These are phyloP conservation scores for Eragrostis curvula DNA, from an alignment of 176 grass and related monocot genomes.

Conservation along the genomic window DNA sequence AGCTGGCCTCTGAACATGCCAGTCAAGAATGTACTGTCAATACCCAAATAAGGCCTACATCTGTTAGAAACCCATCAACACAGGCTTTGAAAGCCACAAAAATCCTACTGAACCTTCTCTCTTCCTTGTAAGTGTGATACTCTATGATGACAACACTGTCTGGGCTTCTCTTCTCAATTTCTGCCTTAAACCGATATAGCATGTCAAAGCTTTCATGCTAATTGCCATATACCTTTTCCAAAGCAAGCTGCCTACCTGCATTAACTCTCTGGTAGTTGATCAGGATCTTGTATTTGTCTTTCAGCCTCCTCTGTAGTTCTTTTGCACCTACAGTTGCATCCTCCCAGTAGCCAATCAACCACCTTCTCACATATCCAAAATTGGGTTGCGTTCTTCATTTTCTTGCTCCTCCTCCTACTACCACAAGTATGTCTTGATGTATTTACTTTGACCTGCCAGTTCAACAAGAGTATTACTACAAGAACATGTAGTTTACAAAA, in stretches of 20 bases:
- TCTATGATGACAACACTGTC: background rate
- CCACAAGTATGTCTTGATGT: background rate
- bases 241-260: background rate
- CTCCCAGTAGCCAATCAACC: background rate
- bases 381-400: background rate
- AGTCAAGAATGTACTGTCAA: background rate
- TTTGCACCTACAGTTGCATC: background rate
- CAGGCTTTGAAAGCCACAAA: background rate
- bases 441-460: no score
- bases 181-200: background rate
- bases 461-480: no score
- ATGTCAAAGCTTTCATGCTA: background rate
- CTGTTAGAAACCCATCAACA: background rate
- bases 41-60: background rate
- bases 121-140: no score
- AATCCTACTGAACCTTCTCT: no score
- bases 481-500: no score
- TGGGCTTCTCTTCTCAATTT: background rate
- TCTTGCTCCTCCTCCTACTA: background rate
- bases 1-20: background rate
- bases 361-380: background rate
- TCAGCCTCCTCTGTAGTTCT: background rate
- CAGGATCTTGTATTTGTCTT: background rate
- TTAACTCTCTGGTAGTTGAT: background rate
- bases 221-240: background rate